These are phyloP conservation scores for Phytopythium delawarense DNA, from an alignment of 352 stramenopile species.

Conservation along the genomic window DNA sequence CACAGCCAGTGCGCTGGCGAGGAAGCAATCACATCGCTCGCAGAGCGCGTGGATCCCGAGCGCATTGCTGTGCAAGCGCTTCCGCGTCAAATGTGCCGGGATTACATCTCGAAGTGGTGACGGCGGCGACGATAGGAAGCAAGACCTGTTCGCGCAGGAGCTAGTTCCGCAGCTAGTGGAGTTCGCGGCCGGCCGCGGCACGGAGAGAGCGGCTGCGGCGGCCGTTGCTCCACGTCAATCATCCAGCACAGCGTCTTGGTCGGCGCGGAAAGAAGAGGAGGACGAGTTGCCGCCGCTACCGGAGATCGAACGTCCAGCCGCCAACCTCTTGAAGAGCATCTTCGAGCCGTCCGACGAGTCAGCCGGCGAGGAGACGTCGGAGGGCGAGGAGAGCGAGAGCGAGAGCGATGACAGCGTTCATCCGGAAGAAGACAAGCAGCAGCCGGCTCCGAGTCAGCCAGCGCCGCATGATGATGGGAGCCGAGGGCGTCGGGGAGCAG, in stretches of 20 bases:
- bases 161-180: conserved; percentile 69
- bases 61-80: conserved; percentile 77
- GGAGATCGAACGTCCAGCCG: conserved; percentile 33
- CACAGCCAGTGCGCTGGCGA: not conserved
- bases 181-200: conserved; percentile 39
- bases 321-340: conserved; percentile 69
- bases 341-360: conserved; percentile 75
- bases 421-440: conserved; percentile 4
- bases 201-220: conserved; percentile 1
- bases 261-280: not conserved
- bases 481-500: not conserved
- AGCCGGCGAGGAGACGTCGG: conserved; percentile 39
- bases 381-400: conserved; percentile 36
- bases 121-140: conserved; percentile 20
- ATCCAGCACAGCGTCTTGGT: not conserved
- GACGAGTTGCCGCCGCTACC: conserved; percentile 36
- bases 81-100: conserved; percentile 61
- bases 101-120: conserved; percentile 22
- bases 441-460: not conserved
- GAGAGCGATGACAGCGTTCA: conserved; percentile 21
- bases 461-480: not conserved
- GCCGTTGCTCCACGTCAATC: not conserved
- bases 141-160: conserved; percentile 65
- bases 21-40: conserved; percentile 45
- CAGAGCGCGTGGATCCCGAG: conserved; percentile 62